These are phyloP conservation scores for Aquilaria yunnanensis DNA, from an alignment of 345 rosid species.

Conservation along the genomic window DNA sequence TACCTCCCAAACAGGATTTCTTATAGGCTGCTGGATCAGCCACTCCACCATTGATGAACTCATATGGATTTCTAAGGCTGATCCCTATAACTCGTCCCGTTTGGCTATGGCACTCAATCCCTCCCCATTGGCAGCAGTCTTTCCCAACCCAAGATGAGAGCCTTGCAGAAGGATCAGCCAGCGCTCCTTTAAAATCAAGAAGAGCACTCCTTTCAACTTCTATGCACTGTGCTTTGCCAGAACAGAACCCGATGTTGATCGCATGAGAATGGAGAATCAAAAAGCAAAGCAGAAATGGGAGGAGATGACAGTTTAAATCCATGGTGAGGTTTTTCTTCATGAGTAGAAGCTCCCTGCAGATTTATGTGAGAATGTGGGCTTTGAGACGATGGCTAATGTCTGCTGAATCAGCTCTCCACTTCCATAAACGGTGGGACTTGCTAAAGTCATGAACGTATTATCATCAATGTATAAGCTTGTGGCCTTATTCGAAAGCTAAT, in stretches of 20 bases:
- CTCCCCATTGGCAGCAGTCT: slow-evolving; percentile 26
- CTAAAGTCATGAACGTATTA: no score
- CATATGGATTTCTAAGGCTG: slow-evolving; percentile 20
- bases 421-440: no score
- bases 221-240: slow-evolving; percentile 9
- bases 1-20: slow-evolving; percentile 22
- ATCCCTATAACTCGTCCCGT: slow-evolving; percentile 13
- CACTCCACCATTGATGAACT: slow-evolving; percentile 8
- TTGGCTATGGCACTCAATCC: slow-evolving; percentile 17
- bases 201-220: slow-evolving; percentile 21
- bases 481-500: no score
- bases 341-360: no score
- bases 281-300: no score
- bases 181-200: slow-evolving; percentile 17
- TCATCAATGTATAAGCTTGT: no score
- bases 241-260: neutral
- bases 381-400: no score
- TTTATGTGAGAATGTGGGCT: no score
- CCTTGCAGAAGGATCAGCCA: slow-evolving; percentile 24
- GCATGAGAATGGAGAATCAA: no score
- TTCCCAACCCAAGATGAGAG: slow-evolving; percentile 24
- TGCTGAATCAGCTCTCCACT: no score
- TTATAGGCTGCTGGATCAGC: slow-evolving; percentile 7
- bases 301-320: no score
- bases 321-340: no score